Evolutionary conservation across 257 asterid species (phyloP).

Genomic region (Schizonepeta tenuifolia): DNA sequence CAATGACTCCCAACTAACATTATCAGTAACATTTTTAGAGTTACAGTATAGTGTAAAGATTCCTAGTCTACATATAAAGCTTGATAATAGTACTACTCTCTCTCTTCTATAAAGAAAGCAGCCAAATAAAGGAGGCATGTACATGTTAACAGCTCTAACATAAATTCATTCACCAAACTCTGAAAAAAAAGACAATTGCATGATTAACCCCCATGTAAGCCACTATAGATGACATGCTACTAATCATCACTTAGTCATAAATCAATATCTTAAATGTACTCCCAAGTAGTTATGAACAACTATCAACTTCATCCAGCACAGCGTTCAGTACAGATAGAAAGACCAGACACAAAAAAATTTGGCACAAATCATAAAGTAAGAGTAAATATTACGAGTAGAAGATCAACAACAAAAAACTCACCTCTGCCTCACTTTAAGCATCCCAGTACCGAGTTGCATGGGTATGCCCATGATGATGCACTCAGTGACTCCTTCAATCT

Average conservation of each 20-base stretch:
- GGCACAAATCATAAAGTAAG: background rate
- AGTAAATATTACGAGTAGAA: background rate
- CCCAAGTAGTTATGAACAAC: background rate
- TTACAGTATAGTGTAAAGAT: background rate
- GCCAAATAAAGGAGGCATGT: background rate
- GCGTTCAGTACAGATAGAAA: background rate
- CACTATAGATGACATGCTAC: background rate
- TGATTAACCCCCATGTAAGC: background rate
- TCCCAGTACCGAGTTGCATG: slow-evolving; percentile 85
- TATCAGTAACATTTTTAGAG: background rate
- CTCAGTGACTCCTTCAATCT: slow-evolving; percentile 90
- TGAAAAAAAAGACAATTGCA: background rate
- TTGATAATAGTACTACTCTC: background rate
- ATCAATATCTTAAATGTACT: background rate
- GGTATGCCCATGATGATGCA: slow-evolving; percentile 96
- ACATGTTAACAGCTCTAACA: too few relatives aligned
- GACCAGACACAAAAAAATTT: background rate
- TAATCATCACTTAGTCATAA: background rate
- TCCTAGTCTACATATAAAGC: background rate
- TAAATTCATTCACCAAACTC: too few relatives aligned
- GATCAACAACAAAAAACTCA: slow-evolving; percentile 31
- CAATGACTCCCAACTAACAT: background rate
- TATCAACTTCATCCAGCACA: background rate
- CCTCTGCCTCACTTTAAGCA: slow-evolving; percentile 86
- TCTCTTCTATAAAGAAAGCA: background rate